Evolutionary conservation across 1,284 basidiomycete genomes (phyloP).

Genomic region (Cutaneotrichosporon daszewskae): DNA sequence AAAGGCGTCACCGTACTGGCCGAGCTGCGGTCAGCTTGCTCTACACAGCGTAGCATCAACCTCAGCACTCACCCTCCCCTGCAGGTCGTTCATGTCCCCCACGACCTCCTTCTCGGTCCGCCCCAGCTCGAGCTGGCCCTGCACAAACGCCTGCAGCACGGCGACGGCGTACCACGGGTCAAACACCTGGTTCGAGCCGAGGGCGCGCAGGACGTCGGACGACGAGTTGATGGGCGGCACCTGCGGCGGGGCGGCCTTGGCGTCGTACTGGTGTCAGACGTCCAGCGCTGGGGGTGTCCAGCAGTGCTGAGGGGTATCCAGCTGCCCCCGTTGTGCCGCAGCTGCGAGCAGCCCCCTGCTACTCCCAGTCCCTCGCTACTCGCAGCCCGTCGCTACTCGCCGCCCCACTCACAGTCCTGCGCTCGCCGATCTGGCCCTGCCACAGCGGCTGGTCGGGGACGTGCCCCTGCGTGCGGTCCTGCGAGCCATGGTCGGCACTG

Average conservation of each 20-base stretch:
- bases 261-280: slow-evolving; percentile 11
- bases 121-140: slow-evolving; percentile 3
- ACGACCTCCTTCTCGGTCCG: neutral
- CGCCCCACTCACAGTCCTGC: too few relatives aligned
- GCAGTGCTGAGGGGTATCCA: too few relatives aligned
- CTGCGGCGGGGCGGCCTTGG: slow-evolving; percentile 7
- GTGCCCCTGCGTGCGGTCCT: neutral
- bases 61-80: slow-evolving; percentile 6
- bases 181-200: slow-evolving; percentile 9
- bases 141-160: slow-evolving; percentile 8
- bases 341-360: too few relatives aligned
- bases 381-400: too few relatives aligned
- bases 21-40: too few relatives aligned
- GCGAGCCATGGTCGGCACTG: slow-evolving; percentile 6
- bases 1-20: too few relatives aligned
- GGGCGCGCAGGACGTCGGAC: slow-evolving; percentile 8
- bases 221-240: slow-evolving; percentile 4
- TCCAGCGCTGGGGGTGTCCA: too few relatives aligned
- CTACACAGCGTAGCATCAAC: too few relatives aligned
- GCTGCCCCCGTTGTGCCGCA: too few relatives aligned
- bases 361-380: too few relatives aligned
- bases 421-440: too few relatives aligned
- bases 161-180: slow-evolving; percentile 11
- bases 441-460: too few relatives aligned
- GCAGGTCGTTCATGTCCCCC: slow-evolving; percentile 3